Evolutionary conservation across 2,329 filamentous ascomycete species (phyloP).

Genomic region (Volutella citrinella): DNA sequence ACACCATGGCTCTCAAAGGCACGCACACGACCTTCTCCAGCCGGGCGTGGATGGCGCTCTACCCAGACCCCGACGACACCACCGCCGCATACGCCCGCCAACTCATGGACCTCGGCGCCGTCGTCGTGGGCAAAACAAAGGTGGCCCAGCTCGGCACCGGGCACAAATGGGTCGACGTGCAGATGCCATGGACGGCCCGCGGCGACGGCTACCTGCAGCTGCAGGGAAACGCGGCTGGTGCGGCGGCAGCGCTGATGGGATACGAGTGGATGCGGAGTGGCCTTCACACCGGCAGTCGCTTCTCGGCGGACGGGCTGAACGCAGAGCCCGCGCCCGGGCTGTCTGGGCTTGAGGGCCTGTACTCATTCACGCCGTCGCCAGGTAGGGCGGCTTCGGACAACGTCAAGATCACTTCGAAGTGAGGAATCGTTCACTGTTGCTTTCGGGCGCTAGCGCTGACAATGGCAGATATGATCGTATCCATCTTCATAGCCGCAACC

Average conservation of each 20-base stretch:
- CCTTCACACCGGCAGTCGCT: conserved; percentile 16
- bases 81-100: conserved; percentile 51
- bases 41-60: conserved; percentile 54
- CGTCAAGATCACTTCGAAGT: background rate
- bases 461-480: background rate
- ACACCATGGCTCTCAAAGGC: conserved; percentile 39
- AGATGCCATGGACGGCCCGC: conserved; percentile 42
- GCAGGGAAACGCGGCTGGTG: conserved; percentile 36
- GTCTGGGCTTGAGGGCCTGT: background rate
- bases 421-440: background rate
- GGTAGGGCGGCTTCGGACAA: background rate
- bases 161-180: conserved; percentile 39
- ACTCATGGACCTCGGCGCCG: conserved; percentile 58
- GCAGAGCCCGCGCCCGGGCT: background rate
- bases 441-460: too few species aligned
- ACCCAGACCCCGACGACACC: conserved; percentile 37
- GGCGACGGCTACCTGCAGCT: conserved; percentile 45
- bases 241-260: conserved; percentile 33
- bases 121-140: conserved; percentile 53
- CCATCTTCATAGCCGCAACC: background rate
- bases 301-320: conserved; percentile 5
- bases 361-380: too few species aligned
- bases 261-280: conserved; percentile 40
- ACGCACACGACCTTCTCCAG: conserved; percentile 56
- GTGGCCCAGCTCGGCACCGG: conserved; percentile 44